Conservation (phyloP, 306 rosid species). For the Pachyrhizus erosus region DNA sequence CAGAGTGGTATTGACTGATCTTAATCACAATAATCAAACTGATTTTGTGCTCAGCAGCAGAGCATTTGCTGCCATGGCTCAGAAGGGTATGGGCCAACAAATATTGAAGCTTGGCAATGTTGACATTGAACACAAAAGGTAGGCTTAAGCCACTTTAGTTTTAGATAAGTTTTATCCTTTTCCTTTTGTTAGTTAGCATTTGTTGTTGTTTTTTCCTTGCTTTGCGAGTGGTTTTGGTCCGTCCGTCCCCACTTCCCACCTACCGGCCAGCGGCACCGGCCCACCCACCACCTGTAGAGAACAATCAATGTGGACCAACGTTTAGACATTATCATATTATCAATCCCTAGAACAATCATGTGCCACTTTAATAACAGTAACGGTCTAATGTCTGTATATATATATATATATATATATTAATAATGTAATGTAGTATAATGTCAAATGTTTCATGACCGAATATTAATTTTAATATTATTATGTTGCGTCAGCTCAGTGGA, state of each 20-base stretch:
- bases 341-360: slow-evolving; percentile 34
- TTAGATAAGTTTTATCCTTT: slow-evolving; percentile 7
- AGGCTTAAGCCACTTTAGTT: slow-evolving; percentile 10
- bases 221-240: slow-evolving; percentile 27
- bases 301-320: slow-evolving; percentile 33
- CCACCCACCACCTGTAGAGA: slow-evolving; percentile 22
- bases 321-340: no score
- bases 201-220: not conserved
- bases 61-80: slow-evolving; percentile 79
- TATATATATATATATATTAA: not conserved
- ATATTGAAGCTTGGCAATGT: slow-evolving; percentile 67
- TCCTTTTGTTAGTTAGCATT: not conserved
- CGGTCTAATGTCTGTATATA: slow-evolving; percentile 48
- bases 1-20: slow-evolving; percentile 71
- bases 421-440: no score
- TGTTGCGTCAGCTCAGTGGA: not conserved
- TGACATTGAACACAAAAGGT: slow-evolving; percentile 88
- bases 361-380: slow-evolving; percentile 43
- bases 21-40: slow-evolving; percentile 58
- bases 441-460: slow-evolving; percentile 10
- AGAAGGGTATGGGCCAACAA: slow-evolving; percentile 49
- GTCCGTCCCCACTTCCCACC: slow-evolving; percentile 42
- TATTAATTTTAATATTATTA: slow-evolving; percentile 7
- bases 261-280: slow-evolving; percentile 27
- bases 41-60: slow-evolving; percentile 80